phyloP scores from a whole-genome alignment of 257 asterid genomes.

The Gardenia jasminoides region DNA sequence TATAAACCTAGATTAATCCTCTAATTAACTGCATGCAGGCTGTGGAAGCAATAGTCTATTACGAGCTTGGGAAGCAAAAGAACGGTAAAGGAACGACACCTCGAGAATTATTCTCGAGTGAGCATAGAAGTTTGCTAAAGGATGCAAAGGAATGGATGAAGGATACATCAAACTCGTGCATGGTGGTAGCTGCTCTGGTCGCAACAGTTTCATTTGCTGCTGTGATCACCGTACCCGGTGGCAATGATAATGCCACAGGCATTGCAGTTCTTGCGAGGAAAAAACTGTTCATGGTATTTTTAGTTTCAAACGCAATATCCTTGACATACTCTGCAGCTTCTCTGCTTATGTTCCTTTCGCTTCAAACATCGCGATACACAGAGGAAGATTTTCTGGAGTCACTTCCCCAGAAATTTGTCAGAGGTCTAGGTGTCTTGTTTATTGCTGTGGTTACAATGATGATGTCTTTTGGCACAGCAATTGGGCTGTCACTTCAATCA shows the following conservation, averaged over 20 bases:
- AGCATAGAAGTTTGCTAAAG: background rate
- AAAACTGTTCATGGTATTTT: background rate
- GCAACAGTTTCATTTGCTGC: constrained; percentile 13
- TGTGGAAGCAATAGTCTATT: background rate
- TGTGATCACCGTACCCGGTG: constrained; percentile 4
- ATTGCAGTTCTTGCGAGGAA: background rate
- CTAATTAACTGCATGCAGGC: background rate
- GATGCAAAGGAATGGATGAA: constrained; percentile 15
- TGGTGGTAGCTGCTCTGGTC: background rate
- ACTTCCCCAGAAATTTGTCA: background rate
- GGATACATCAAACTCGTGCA: constrained; percentile 16
- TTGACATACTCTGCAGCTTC: constrained; percentile 5
- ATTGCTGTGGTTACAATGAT: constrained; percentile 9
- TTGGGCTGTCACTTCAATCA: background rate
- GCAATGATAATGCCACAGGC: background rate
- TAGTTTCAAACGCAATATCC: constrained; percentile 2
- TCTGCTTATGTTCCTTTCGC: constrained; percentile 7
- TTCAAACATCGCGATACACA: constrained; percentile 1
- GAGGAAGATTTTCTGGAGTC: constrained; percentile 5
- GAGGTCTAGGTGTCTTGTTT: background rate
- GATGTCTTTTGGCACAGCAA: background rate
- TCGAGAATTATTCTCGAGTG: background rate
- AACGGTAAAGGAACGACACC: background rate
- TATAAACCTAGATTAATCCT: too few species aligned
- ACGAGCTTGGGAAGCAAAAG: background rate